A percentile compares a stretch with the other conserved stretches of the same genome.
Evolutionary conservation across 1,284 basidiomycete species (phyloP).

Genomic region (Ceratobasidium papillatum): DNA sequence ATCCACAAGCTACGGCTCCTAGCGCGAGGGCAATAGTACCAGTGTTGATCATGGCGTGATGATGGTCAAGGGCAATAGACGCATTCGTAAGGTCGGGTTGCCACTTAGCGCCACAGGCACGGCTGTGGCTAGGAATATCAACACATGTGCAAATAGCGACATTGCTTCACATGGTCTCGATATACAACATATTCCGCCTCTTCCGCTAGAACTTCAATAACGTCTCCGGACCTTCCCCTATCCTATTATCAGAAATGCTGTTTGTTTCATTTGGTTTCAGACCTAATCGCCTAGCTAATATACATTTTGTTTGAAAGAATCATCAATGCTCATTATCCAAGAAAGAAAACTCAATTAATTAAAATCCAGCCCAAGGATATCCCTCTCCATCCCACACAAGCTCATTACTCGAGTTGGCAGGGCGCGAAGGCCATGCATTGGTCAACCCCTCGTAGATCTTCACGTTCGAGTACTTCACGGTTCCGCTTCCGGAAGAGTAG

Average conservation of each 20-base stretch:
- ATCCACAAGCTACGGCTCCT: neutral
- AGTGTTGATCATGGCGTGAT: neutral
- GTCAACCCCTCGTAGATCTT: slow-evolving; percentile 34
- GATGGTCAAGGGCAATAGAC: neutral
- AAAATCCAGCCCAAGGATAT: slow-evolving; percentile 30
- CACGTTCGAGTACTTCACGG: slow-evolving; percentile 27
- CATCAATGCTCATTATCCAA: neutral
- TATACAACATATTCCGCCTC: too few relatives aligned
- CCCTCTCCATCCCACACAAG: slow-evolving; percentile 22
- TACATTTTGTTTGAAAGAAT: slow-evolving; percentile 4
- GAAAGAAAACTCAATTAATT: neutral
- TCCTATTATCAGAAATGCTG: too few relatives aligned
- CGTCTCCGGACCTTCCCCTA: too few relatives aligned
- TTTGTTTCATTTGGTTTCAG: too few relatives aligned
- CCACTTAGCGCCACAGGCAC: too few relatives aligned
- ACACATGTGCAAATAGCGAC: too few relatives aligned
- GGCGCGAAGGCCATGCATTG: slow-evolving; percentile 32
- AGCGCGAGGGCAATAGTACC: too few relatives aligned
- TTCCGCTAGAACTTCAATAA: too few relatives aligned
- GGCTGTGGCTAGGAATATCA: too few relatives aligned
- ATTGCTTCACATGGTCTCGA: too few relatives aligned
- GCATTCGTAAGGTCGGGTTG: neutral
- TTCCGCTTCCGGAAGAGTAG: slow-evolving; percentile 27
- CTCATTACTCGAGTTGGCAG: slow-evolving; percentile 24
- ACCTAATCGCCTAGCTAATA: too few relatives aligned